phyloP scores from a whole-genome alignment of 352 stramenopile genomes.

The Phytophthora sp. region DNA sequence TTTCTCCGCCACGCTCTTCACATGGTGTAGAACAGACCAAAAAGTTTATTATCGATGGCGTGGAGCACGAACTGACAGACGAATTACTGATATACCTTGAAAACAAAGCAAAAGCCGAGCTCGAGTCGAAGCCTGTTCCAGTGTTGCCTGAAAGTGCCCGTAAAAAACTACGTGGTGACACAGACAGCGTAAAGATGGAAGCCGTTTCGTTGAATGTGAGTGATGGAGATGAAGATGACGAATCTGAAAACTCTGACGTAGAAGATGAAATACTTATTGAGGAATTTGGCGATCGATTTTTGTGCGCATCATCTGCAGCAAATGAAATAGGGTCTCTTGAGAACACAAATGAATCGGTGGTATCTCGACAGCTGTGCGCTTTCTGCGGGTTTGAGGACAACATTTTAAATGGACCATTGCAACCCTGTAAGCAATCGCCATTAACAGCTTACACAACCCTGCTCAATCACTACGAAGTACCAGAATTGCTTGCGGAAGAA shows the following conservation, averaged over 20 bases:
- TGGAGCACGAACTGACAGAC: constrained; percentile 74
- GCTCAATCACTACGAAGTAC: constrained; percentile 60
- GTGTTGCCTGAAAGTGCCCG: constrained; percentile 46
- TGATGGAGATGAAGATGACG: constrained; percentile 34
- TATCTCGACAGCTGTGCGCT: constrained; percentile 31
- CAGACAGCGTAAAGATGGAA: constrained; percentile 9
- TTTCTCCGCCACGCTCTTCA: constrained; percentile 45
- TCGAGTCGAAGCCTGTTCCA: constrained; percentile 56
- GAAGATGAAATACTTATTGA: constrained; percentile 62
- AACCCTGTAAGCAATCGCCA: constrained; percentile 57
- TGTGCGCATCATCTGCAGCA: constrained; percentile 4
- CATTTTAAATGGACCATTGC: constrained; percentile 64
- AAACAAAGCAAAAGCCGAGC: constrained; percentile 64
- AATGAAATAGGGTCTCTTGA: constrained; percentile 1
- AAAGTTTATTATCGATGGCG: constrained; percentile 77
- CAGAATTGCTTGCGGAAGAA: constrained; percentile 43
- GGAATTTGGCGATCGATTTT: constrained; percentile 61
- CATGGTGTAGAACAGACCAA: constrained; percentile 64
- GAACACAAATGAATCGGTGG: neutral
- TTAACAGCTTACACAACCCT: constrained; percentile 44
- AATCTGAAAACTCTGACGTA: constrained; percentile 39
- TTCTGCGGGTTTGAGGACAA: constrained; percentile 73
- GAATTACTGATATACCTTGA: constrained; percentile 73
- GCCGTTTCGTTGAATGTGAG: constrained; percentile 2
- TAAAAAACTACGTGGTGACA: constrained; percentile 29